Conservation (phyloP, 2,329 filamentous ascomycete species). For the Ustulina deusta region DNA sequence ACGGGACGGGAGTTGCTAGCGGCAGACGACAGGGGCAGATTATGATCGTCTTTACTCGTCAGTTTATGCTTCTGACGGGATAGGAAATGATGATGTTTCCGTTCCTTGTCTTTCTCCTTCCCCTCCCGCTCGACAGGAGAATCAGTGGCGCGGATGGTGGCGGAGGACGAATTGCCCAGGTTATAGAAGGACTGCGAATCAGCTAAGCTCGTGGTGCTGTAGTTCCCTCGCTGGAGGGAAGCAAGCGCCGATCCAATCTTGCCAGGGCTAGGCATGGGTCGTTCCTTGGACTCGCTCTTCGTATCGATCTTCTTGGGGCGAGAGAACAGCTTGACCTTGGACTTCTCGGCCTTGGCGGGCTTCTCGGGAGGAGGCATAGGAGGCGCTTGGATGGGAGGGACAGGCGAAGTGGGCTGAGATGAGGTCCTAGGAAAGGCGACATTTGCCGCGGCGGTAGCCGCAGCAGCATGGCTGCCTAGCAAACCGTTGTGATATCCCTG, state of each 20-base stretch:
- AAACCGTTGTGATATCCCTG: conserved; percentile 71
- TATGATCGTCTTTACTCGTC: conserved; percentile 77
- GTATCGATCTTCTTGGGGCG: conserved; percentile 80
- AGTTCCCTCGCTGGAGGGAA: conserved; percentile 73
- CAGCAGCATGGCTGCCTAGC: conserved; percentile 69
- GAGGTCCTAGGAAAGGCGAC: conserved; percentile 75
- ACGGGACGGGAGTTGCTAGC: conserved; percentile 81
- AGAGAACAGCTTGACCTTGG: conserved; percentile 85
- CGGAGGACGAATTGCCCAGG: conserved; percentile 79
- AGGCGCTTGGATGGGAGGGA: conserved; percentile 52
- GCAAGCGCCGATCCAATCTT: conserved; percentile 76
- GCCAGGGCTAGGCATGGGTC: conserved; percentile 77
- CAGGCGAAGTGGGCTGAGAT: conserved; percentile 63
- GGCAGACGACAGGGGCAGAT: conserved; percentile 79
- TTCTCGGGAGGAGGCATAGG: conserved; percentile 64
- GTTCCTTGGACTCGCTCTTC: conserved; percentile 74
- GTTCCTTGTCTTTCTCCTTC: conserved; percentile 76
- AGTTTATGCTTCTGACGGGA: conserved; percentile 84
- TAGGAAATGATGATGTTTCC: conserved; percentile 83
- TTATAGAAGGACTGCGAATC: conserved; percentile 79
- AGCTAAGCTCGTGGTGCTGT: conserved; percentile 76
- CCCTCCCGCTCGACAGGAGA: conserved; percentile 59
- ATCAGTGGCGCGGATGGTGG: conserved; percentile 77
- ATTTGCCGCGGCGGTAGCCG: conserved; percentile 78
- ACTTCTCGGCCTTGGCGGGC: conserved; percentile 72